phyloP scores from a whole-genome alignment of 1,284 basidiomycete genomes.

The Ceratobasidium sp. region DNA sequence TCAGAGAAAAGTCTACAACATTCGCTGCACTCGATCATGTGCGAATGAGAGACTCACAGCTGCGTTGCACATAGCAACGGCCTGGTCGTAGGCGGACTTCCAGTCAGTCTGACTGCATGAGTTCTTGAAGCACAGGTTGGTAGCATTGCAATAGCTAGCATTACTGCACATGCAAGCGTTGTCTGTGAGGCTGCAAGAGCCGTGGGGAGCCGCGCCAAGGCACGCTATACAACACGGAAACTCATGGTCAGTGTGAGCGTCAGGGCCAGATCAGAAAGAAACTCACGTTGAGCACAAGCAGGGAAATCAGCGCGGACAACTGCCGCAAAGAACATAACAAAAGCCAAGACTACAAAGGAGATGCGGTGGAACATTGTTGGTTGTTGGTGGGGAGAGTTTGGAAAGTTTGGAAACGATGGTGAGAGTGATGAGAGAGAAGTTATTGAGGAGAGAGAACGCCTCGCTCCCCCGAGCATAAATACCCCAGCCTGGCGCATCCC shows the following conservation, averaged over 20 bases:
- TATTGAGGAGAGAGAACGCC: constrained; percentile 5
- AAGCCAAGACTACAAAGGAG: constrained; percentile 16
- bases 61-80: constrained; percentile 1
- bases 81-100: constrained; percentile 29
- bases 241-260: neutral
- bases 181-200: constrained; percentile 40
- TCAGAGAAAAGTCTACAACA: neutral
- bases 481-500: neutral
- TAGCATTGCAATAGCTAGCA: constrained; percentile 37
- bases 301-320: constrained; percentile 20
- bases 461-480: constrained; percentile 3
- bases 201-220: constrained; percentile 10
- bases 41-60: constrained; percentile 14
- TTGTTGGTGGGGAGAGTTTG: neutral
- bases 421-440: neutral
- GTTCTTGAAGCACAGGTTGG: constrained; percentile 39
- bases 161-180: constrained; percentile 44
- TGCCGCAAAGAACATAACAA: constrained; percentile 6
- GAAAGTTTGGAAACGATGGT: neutral
- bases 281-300: constrained; percentile 37
- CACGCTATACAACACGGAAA: constrained; percentile 1
- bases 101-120: constrained; percentile 19
- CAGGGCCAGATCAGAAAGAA: neutral
- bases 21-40: neutral
- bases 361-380: constrained; percentile 31